Evolutionary conservation across 805 yeast species (phyloP), one percentile per base, ranked within the genome.

Genomic region (Candida takata): DNA sequence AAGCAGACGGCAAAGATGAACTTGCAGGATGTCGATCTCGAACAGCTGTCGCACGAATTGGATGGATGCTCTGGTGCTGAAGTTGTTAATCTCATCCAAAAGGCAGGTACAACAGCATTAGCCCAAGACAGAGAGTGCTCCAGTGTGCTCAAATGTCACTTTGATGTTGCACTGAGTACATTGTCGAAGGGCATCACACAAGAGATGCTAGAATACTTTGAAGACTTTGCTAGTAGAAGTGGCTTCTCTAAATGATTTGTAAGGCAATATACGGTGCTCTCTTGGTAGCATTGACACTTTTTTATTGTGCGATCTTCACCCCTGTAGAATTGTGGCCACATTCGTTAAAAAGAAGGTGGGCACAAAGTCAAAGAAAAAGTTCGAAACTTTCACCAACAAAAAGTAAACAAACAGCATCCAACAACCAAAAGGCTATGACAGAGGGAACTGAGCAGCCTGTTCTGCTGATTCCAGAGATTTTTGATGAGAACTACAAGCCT

Each of bases 1-100:
- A 87, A 87, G 45, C 74, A 79, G 41, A 76, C 90, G 18, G 55
- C 59, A 27, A 74, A 76, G 33, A 90, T 92, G 72, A 57, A 73
- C 8, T 49, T 83, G 12, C 60, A 64, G 0, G 69, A 65, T 14
- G 73, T 72, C 3, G 71, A 71, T 16, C 55, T 84, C 17, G 62
- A 63, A 1, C 60, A 55, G 8, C 60, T 85, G 9, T 87, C 95
- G 0, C 57, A 48, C 2, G 50, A 61, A 6, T 84, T 96, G 0
- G 90, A 82, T 0, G 97, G 98, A 1, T 87, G 95, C 52, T 87
- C 97, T 0, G 99, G 99, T 25, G 96, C 97, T 0, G 98, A 92
- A 58, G 84, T 92, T 26, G 95, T 88, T 0, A 67, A 87, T 15
- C 57, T 90, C 15, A 85, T 96, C 49, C 97, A 88, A 57, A 97